These are phyloP conservation scores for Royoungia palumana DNA, from an alignment of 768 basidiomycete genomes.

Conservation along the genomic window DNA sequence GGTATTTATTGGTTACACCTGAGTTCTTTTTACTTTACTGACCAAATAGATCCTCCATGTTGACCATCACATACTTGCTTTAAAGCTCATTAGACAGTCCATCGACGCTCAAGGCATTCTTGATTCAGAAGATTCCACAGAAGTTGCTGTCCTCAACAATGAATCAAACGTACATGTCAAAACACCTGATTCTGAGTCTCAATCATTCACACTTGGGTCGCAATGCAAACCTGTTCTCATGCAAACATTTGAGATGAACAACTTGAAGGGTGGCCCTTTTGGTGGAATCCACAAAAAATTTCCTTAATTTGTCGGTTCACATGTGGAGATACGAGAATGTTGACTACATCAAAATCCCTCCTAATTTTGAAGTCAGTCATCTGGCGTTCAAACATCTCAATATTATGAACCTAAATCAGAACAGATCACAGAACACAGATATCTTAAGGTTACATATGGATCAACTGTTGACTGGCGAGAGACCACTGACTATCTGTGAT, in stretches of 20 bases:
- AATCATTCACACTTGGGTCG: no score
- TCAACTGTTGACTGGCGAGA: slow-evolving; percentile 28
- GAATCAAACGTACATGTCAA: no score
- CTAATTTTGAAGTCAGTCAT: background rate
- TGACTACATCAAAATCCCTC: background rate
- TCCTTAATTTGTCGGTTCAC: no score
- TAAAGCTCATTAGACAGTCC: slow-evolving; percentile 1
- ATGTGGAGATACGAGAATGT: background rate
- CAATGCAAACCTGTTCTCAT: background rate
- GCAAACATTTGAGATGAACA: background rate
- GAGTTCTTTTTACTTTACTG: no score
- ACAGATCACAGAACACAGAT: slow-evolving; percentile 25
- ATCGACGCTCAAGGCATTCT: background rate
- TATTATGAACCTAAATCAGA: no score
- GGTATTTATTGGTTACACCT: background rate
- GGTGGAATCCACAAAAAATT: no score
- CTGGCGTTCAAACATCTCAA: no score
- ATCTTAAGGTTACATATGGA: slow-evolving; percentile 27
- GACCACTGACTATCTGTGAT: slow-evolving; percentile 27
- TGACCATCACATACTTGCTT: slow-evolving; percentile 8
- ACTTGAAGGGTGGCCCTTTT: background rate
- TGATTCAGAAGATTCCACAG: no score
- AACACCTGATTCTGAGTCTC: no score
- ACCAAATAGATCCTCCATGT: slow-evolving; percentile 7
- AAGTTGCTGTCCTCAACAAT: no score